Percentiles rank a stretch among this genome's conserved stretches.
These are phyloP conservation scores for Solanum virginianum DNA, from an alignment of 257 asterid genomes.

Conservation along the genomic window DNA sequence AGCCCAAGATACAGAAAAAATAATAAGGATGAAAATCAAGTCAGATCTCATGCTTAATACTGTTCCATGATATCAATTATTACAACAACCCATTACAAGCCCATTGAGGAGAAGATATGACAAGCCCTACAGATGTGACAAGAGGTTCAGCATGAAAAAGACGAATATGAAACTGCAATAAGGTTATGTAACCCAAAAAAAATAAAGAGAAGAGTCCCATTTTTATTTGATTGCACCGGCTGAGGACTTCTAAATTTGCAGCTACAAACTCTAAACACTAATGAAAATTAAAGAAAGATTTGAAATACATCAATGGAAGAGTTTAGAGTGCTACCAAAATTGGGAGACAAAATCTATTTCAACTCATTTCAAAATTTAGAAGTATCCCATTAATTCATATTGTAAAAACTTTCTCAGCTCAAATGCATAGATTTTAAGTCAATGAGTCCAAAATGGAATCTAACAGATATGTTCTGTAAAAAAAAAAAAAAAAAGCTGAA, in stretches of 20 bases:
- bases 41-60: neutral
- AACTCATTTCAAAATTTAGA: neutral
- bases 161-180: neutral
- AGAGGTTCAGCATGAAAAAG: neutral
- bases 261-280: neutral
- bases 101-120: neutral
- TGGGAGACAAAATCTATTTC: neutral
- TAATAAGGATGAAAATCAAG: neutral
- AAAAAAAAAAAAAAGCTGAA: neutral
- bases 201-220: neutral
- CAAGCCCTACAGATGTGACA: neutral
- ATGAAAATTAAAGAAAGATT: neutral
- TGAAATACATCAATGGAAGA: neutral
- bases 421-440: neutral
- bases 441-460: neutral
- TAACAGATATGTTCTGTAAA: neutral
- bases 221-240: neutral
- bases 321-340: neutral
- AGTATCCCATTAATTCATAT: neutral
- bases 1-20: neutral
- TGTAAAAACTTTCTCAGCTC: neutral
- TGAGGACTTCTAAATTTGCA: neutral
- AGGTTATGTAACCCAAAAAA: neutral
- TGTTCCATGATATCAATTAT: neutral
- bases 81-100: neutral